Evolutionary conservation across 345 rosid species (phyloP).

Genomic region (Euclidium syriacum): DNA sequence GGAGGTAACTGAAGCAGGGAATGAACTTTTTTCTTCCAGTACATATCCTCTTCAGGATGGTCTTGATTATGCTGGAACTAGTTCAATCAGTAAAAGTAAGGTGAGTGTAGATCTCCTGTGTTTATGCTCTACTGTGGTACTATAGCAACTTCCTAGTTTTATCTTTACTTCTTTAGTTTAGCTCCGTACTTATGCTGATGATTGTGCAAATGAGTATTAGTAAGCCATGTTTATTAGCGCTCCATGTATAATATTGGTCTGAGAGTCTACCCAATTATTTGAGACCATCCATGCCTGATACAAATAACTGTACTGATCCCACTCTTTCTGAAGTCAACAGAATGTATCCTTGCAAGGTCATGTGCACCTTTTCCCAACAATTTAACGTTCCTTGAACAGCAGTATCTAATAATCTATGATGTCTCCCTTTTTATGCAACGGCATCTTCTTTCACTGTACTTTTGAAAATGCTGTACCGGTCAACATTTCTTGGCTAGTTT

Average conservation of each 20-base stretch:
- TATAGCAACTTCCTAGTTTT: constrained; percentile 4
- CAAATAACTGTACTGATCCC: constrained; percentile 3
- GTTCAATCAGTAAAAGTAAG: constrained; percentile 67
- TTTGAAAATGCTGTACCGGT: not conserved
- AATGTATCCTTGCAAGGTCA: constrained; percentile 6
- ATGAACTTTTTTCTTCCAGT: constrained; percentile 33
- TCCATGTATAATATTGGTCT: constrained; percentile 5
- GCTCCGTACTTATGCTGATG: not conserved
- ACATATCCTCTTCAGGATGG: constrained; percentile 39
- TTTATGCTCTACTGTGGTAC: constrained; percentile 34
- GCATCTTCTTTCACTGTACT: not conserved
- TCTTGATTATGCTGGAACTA: constrained; percentile 48
- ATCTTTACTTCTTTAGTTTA: not conserved
- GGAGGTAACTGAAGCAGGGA: constrained; percentile 39
- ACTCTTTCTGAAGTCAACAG: constrained; percentile 11
- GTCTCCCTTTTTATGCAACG: not conserved
- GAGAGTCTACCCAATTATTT: not conserved
- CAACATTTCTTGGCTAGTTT: constrained; percentile 3
- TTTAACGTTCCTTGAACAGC: not conserved
- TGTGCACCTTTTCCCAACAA: not conserved
- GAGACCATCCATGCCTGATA: constrained; percentile 14
- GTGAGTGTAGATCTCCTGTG: constrained; percentile 33
- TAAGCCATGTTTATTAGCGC: not conserved
- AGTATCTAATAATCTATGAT: not conserved
- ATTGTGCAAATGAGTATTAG: not conserved